phyloP scores from a whole-genome alignment of 495 filamentous ascomycete genomes.

The Evernia prunastri region DNA sequence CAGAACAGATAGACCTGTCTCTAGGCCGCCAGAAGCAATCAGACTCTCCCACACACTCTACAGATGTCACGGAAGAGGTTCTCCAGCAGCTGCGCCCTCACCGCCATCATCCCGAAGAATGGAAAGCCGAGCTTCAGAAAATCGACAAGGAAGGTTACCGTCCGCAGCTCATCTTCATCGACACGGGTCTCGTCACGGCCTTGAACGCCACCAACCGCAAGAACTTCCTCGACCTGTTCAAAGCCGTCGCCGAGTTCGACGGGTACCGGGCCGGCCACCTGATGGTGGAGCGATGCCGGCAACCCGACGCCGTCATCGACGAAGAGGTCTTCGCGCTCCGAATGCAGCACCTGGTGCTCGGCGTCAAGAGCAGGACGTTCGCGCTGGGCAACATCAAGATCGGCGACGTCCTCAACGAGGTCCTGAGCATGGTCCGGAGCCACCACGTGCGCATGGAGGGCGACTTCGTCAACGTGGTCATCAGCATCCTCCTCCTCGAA shows the following conservation, averaged over 20 bases:
- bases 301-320: constrained; percentile 82
- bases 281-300: constrained; percentile 92
- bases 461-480: constrained; percentile 97
- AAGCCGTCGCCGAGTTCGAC: constrained; percentile 92
- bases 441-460: constrained; percentile 96
- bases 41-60: constrained; percentile 47
- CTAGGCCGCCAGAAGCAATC: constrained; percentile 45
- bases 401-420: constrained; percentile 86
- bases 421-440: constrained; percentile 81
- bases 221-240: constrained; percentile 96
- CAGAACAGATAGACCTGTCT: constrained; percentile 59
- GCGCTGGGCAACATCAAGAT: constrained; percentile 94
- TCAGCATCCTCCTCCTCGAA: constrained; percentile 88
- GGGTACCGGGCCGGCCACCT: constrained; percentile 91
- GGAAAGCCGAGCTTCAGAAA: constrained; percentile 63
- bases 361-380: constrained; percentile 83
- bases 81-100: constrained; percentile 70
- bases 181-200: constrained; percentile 93
- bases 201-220: constrained; percentile 76
- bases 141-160: constrained; percentile 89
- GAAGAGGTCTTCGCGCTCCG: constrained; percentile 84
- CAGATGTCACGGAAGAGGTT: constrained; percentile 83
- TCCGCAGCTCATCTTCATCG: constrained; percentile 95
- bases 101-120: constrained; percentile 55
- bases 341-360: constrained; percentile 92